phyloP scores from a whole-genome alignment of 352 stramenopile species.

The Phytophthora ohioensis region DNA sequence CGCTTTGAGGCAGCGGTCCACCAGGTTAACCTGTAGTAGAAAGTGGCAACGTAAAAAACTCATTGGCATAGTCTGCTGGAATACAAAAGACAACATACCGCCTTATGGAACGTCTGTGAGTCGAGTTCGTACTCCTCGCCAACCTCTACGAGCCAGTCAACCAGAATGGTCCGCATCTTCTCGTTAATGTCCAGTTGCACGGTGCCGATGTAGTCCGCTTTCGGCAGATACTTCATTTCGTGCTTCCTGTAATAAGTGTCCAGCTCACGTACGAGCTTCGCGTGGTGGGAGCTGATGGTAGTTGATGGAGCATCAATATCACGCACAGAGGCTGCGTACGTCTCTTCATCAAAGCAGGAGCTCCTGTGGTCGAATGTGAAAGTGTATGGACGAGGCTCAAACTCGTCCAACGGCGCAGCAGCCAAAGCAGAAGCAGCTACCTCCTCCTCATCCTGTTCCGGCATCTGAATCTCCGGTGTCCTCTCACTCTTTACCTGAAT shows the following conservation, averaged over 20 bases:
- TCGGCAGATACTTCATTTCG: constrained; percentile 76
- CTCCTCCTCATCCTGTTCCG: constrained; percentile 10
- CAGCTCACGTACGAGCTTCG: constrained; percentile 70
- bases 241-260: constrained; percentile 76
- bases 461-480: constrained; percentile 24
- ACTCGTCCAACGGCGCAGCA: constrained; percentile 23
- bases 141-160: constrained; percentile 99
- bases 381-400: constrained; percentile 57
- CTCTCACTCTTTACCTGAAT: constrained; percentile 18
- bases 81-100: constrained; percentile 43
- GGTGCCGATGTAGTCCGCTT: constrained; percentile 68
- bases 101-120: constrained; percentile 85
- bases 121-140: constrained; percentile 87
- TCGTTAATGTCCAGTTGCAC: constrained; percentile 99
- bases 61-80: background rate
- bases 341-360: constrained; percentile 78
- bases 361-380: constrained; percentile 67
- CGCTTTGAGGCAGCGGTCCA: constrained; percentile 82
- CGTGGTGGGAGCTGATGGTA: constrained; percentile 44
- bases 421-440: background rate
- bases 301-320: constrained; percentile 67
- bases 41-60: constrained; percentile 2
- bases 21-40: constrained; percentile 69
- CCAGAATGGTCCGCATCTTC: constrained; percentile 99
- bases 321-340: constrained; percentile 55